Evolutionary conservation across 2,329 filamentous ascomycete species (phyloP), one percentile per base, ranked within the genome.

Genomic region (Epichloe coenophiala): DNA sequence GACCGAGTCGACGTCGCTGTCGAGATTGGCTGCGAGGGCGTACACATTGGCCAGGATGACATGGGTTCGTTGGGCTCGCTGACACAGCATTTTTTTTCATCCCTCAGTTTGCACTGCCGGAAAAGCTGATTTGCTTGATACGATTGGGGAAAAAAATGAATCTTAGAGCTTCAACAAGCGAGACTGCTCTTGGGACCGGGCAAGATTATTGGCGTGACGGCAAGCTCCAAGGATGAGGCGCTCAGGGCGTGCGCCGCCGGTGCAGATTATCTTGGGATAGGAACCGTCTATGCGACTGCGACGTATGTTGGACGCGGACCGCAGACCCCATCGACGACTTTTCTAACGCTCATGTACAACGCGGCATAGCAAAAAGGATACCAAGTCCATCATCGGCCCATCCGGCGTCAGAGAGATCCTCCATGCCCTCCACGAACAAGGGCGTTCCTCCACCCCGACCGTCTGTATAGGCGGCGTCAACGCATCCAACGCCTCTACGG

Each of bases 41-140:
- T 95, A 8, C 93, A 97, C 65, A 78, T 97, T 47, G 93, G 93
- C 6, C 91, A 97, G 70, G 90, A 96, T 75, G 91, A 97, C 65
- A 83, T 95, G 73, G 74, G 84, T 86, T 66, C 57, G 75, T 66
- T 4, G 17, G 45, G 8, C 21, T 19, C 39, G 23, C 17, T 4
- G 43, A 21, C 31, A 19, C 43, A 7, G 8, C 31, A 11, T 17
- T 17, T 3, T 3, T 3, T 11, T 9, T 11, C 27, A 31, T 31
- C 27, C 8, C 27, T 31, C 27, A 31, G 9, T 31, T 31, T 11
- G 9, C 9, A 31, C 27, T 1, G 27, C 27, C 8, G 27, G 27
- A 31, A 11, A 31, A 31, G 27, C 27, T 31, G 27, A 31, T 11
- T 11, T 31, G 27, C 8, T 31, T 31, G 27, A 31, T 31, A 31